phyloP scores from a whole-genome alignment of 1,139 yeast species.

The Suhomyces taliae region DNA sequence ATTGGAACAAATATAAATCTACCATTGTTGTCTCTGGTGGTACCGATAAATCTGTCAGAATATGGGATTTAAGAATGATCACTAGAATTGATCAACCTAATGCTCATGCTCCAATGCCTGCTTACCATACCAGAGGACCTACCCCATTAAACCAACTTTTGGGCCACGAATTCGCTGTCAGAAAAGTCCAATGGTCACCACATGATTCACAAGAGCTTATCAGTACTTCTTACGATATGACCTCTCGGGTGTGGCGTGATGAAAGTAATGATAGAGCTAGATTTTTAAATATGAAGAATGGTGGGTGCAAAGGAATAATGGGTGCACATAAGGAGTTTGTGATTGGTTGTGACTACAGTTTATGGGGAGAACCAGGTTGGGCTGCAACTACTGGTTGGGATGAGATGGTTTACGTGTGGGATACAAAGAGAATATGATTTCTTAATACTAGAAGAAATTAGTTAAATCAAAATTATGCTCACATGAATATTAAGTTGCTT shows the following conservation, averaged over 20 bases:
- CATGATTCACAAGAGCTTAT: conserved; percentile 71
- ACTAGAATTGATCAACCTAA: conserved; percentile 40
- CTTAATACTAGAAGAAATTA: too few species aligned
- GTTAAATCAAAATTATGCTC: too few species aligned
- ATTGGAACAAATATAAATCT: conserved; percentile 87
- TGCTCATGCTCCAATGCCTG: conserved; percentile 39
- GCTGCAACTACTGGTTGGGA: conserved; percentile 97
- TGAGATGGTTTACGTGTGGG: conserved; percentile 93
- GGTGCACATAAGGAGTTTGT: conserved; percentile 82
- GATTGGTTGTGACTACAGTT: conserved; percentile 91
- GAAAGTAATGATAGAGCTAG: conserved; percentile 55
- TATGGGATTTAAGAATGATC: conserved; percentile 87
- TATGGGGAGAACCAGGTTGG: conserved; percentile 98
- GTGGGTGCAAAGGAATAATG: conserved; percentile 59
- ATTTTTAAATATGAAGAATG: conserved; percentile 35
- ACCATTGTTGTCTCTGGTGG: conserved; percentile 84
- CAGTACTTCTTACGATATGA: conserved; percentile 89
- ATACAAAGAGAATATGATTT: conserved; percentile 45
- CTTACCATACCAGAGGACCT: conserved; percentile 53
- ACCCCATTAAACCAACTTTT: conserved; percentile 75
- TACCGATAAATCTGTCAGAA: conserved; percentile 76
- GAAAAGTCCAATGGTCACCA: conserved; percentile 86
- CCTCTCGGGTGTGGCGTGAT: conserved; percentile 83
- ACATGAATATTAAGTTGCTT: too few species aligned
- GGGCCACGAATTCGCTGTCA: conserved; percentile 89